phyloP scores from a whole-genome alignment of 495 filamentous ascomycete genomes.

The Endocarpon pusillum region DNA sequence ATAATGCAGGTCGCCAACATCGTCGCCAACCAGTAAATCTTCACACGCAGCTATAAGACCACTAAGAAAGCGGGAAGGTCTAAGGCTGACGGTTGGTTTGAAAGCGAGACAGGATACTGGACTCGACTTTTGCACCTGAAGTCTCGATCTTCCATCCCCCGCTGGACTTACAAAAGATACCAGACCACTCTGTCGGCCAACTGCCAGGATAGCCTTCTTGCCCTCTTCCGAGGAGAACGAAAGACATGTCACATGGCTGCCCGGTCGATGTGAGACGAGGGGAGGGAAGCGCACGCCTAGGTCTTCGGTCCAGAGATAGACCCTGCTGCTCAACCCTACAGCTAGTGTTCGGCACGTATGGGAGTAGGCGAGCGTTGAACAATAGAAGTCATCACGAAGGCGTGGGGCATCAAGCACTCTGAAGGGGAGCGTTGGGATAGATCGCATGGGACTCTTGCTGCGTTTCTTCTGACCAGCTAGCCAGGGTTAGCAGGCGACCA shows the following conservation, averaged over 20 bases:
- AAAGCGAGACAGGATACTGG: slow-evolving; percentile 65
- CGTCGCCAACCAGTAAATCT: slow-evolving; percentile 78
- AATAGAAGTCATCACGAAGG: slow-evolving; percentile 90
- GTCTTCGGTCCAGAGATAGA: slow-evolving; percentile 82
- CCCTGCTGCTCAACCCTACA: slow-evolving; percentile 61
- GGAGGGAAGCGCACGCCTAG: slow-evolving; percentile 33
- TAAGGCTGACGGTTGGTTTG: slow-evolving; percentile 29
- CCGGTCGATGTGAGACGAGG: slow-evolving; percentile 20
- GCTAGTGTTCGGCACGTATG: slow-evolving; percentile 55
- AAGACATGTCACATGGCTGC: slow-evolving; percentile 59
- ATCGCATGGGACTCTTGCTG: slow-evolving; percentile 6
- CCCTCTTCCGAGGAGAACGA: slow-evolving; percentile 75
- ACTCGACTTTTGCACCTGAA: slow-evolving; percentile 51
- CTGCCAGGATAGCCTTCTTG: slow-evolving; percentile 63
- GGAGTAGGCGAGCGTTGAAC: slow-evolving; percentile 78
- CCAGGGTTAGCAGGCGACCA: no score
- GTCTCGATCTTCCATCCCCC: slow-evolving; percentile 42
- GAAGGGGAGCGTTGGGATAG: slow-evolving; percentile 57
- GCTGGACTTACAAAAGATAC: slow-evolving; percentile 43
- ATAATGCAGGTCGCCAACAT: slow-evolving; percentile 69
- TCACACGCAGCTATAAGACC: slow-evolving; percentile 31
- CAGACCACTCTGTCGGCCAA: slow-evolving; percentile 57
- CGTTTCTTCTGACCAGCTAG: no score
- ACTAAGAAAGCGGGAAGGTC: slow-evolving; percentile 22
- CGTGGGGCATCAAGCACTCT: slow-evolving; percentile 79